These are phyloP conservation scores for Lactuca sativa DNA, from an alignment of 129 eudicot genomes.

Conservation along the genomic window DNA sequence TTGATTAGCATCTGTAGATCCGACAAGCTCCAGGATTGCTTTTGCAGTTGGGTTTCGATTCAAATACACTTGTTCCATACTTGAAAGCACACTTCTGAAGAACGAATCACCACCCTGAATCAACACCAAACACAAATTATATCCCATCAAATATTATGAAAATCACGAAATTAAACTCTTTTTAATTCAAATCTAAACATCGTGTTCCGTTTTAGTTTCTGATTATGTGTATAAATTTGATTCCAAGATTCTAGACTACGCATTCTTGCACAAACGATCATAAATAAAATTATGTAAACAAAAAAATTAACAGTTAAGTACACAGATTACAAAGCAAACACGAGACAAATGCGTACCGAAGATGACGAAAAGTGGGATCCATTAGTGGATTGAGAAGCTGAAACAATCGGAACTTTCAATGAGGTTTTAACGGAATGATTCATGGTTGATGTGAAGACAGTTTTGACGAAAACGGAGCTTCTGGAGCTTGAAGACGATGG, in stretches of 20 bases:
- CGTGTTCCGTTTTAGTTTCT: not conserved
- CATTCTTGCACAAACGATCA: not conserved
- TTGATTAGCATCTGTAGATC: constrained; percentile 52
- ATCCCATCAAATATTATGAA: not conserved
- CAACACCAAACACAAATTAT: not conserved
- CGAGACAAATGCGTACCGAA: not conserved
- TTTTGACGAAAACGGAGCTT: not conserved
- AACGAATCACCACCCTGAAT: constrained; percentile 75
- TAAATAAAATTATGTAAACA: too few relatives aligned
- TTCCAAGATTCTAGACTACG: not conserved
- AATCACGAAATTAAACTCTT: not conserved
- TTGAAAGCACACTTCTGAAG: constrained; percentile 60
- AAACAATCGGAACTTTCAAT: not conserved
- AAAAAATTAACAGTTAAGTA: not conserved
- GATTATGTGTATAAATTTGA: too few relatives aligned
- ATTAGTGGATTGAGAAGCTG: not conserved
- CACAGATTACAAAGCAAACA: not conserved
- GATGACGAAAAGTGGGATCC: not conserved
- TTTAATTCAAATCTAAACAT: not conserved
- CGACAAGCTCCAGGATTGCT: constrained; percentile 70
- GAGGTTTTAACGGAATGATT: not conserved
- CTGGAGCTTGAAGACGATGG: not conserved
- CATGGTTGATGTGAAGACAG: constrained; percentile 1
- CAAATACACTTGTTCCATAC: constrained; percentile 72
- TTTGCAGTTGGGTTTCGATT: constrained; percentile 88